These are phyloP conservation scores for Aspergillus affinis DNA, from an alignment of 495 filamentous ascomycete genomes.

Conservation along the genomic window DNA sequence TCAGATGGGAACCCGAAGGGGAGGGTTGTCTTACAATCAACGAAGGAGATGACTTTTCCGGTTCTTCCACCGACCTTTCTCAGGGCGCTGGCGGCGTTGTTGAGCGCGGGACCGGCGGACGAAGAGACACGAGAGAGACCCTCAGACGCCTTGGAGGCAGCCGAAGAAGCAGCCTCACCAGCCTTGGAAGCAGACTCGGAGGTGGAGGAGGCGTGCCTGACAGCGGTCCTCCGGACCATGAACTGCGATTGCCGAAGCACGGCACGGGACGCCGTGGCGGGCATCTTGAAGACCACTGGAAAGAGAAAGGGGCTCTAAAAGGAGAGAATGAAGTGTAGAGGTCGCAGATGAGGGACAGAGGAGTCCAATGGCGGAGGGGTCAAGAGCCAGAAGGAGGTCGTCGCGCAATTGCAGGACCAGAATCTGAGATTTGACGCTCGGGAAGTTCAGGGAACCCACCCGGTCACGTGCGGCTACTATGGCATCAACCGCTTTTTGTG, in stretches of 20 bases:
- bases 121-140: constrained; percentile 82
- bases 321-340: constrained; percentile 27
- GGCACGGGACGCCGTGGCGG: constrained; percentile 53
- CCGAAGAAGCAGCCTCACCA: constrained; percentile 60
- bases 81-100: constrained; percentile 61
- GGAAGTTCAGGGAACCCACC: constrained; percentile 45
- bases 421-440: constrained; percentile 46
- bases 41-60: constrained; percentile 72
- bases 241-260: constrained; percentile 62
- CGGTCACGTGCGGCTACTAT: constrained; percentile 17
- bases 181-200: constrained; percentile 72
- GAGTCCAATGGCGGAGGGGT: constrained; percentile 44
- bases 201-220: constrained; percentile 65
- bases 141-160: constrained; percentile 75
- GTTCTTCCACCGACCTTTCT: constrained; percentile 81
- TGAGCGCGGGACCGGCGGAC: constrained; percentile 74
- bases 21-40: constrained; percentile 73
- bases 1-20: not conserved
- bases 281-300: constrained; percentile 43
- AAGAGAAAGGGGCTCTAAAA: constrained; percentile 28
- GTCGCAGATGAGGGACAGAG: constrained; percentile 35
- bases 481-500: no score
- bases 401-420: constrained; percentile 44
- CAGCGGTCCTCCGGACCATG: constrained; percentile 53
- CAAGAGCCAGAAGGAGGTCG: constrained; percentile 29